Evolutionary conservation across 169 alveolate species (phyloP), one percentile per base, ranked within the genome.

Genomic region (Perkinsus chesapeaki): DNA sequence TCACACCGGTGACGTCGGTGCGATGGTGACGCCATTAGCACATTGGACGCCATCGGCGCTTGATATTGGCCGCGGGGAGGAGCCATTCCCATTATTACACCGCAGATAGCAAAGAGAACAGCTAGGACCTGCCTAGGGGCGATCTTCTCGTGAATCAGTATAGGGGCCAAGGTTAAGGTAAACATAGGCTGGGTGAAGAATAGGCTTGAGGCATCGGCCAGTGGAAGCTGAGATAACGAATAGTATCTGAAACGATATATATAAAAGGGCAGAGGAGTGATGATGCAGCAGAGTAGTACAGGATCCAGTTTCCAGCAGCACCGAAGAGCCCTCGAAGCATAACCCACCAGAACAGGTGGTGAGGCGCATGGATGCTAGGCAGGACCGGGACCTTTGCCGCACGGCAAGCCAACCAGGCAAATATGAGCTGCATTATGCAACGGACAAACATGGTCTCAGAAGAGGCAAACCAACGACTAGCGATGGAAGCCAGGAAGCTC

Each of bases 151-250:
- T 60, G 82, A 34, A 60, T 60, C 7, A 60, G 82, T 20, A 60
- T 60, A 60, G 82, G 82, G 31, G 82, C 82, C 27, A 60, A 16
- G 37, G 82, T 60, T 1, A 60, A 34, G 31, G 82, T 60, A 34
- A 60, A 60, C 82, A 60, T 60, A 60, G 82, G 82, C 82, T 60
- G 82, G 31, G 82, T 60, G 82, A 60, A 60, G 82, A 60, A 60
- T 1, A 60, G 82, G 27, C 82, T 60, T 0, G 82, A 60, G 1
- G 82, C 82, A 60, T 60, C 82, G 1, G 82, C 82, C 82, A 60
- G 82, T 12, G 82, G 82, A 0, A 60, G 82, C 82, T 60, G 82
- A 16, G 82, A 60, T 23, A 60, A 16, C 36, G 82, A 60, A 23
- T 60, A 60, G 82, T 60, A 60, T 60, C 82, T 60, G 31, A 5